Evolutionary conservation across 2,329 filamentous ascomycete genomes (phyloP).

Genomic region (Cadophora sp.): DNA sequence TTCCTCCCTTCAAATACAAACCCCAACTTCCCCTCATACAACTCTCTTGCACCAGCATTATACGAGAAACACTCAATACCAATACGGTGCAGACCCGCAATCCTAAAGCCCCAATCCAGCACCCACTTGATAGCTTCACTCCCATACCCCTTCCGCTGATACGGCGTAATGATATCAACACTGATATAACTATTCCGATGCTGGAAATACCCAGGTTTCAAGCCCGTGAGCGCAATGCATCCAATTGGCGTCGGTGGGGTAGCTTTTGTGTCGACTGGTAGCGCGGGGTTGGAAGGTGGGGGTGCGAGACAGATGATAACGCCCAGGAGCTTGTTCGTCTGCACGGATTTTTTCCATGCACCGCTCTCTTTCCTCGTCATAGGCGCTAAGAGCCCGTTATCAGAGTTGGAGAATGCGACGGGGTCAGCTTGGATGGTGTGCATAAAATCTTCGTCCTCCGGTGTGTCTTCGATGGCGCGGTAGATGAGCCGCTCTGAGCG

Average conservation of each 20-base stretch:
- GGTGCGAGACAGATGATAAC: slow-evolving; percentile 47
- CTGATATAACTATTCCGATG: slow-evolving; percentile 50
- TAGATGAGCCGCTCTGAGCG: slow-evolving; percentile 48
- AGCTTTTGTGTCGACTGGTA: not conserved
- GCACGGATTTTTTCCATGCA: slow-evolving; percentile 27
- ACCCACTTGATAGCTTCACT: slow-evolving; percentile 49
- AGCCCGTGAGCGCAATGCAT: not conserved
- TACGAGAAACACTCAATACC: slow-evolving; percentile 45
- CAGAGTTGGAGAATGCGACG: slow-evolving; percentile 36
- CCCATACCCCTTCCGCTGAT: slow-evolving; percentile 47
- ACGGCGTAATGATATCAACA: slow-evolving; percentile 41
- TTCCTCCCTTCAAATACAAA: slow-evolving; percentile 46
- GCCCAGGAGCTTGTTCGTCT: slow-evolving; percentile 42
- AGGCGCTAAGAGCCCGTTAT: not conserved
- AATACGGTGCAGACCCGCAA: slow-evolving; percentile 47
- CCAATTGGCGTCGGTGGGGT: slow-evolving; percentile 11
- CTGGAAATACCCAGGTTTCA: slow-evolving; percentile 39
- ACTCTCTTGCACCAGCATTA: slow-evolving; percentile 43
- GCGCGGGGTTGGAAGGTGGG: slow-evolving; percentile 2
- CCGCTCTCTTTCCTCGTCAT: slow-evolving; percentile 2
- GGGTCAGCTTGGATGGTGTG: slow-evolving; percentile 43
- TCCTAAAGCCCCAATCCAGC: slow-evolving; percentile 45
- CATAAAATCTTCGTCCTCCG: slow-evolving; percentile 44
- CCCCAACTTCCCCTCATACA: slow-evolving; percentile 46
- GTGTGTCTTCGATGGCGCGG: slow-evolving; percentile 45